Percentiles rank a stretch among this genome's conserved stretches.
Conservation (phyloP, 1,284 basidiomycete species). For the Fomitopsis schrenkii region DNA sequence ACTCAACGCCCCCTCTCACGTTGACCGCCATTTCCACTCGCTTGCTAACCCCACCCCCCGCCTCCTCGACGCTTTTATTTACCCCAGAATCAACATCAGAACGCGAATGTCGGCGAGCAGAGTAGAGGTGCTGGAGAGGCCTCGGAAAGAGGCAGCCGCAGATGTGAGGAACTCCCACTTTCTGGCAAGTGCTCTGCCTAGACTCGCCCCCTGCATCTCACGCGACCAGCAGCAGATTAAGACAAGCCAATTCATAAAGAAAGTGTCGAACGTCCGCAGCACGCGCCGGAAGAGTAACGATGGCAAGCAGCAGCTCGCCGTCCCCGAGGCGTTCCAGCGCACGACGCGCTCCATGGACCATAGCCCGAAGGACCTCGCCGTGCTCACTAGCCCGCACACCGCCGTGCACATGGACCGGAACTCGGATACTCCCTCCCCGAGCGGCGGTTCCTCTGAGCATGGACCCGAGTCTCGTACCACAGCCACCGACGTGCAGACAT, state of each 20-base stretch:
- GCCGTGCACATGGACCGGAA: conserved; percentile 14
- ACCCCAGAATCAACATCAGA: no score
- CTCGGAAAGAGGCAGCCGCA: conserved; percentile 5
- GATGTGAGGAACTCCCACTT: conserved; percentile 15
- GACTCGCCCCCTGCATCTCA: conserved; percentile 8
- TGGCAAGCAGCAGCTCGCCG: conserved; percentile 2
- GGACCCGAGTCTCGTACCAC: background rate
- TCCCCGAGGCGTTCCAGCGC: conserved; percentile 9
- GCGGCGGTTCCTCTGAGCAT: background rate
- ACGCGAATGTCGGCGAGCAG: conserved; percentile 10
- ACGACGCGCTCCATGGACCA: conserved; percentile 21
- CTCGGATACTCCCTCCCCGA: conserved; percentile 12
- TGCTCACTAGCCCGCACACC: conserved; percentile 12
- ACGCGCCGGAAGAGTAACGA: conserved; percentile 14
- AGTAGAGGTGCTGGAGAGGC: conserved; percentile 13
- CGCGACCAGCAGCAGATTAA: conserved; percentile 13
- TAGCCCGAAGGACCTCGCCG: conserved; percentile 9
- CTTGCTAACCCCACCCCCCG: background rate
- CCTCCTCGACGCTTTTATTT: background rate
- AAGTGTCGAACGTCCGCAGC: conserved; percentile 18
- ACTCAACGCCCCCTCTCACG: background rate
- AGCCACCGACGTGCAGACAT: background rate
- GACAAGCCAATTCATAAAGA: conserved; percentile 24
- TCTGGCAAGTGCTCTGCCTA: conserved; percentile 12
- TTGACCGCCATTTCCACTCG: background rate